These are phyloP conservation scores for Hordeum pubiflorum DNA, from an alignment of 202 grass and related monocot genomes.

Conservation along the genomic window DNA sequence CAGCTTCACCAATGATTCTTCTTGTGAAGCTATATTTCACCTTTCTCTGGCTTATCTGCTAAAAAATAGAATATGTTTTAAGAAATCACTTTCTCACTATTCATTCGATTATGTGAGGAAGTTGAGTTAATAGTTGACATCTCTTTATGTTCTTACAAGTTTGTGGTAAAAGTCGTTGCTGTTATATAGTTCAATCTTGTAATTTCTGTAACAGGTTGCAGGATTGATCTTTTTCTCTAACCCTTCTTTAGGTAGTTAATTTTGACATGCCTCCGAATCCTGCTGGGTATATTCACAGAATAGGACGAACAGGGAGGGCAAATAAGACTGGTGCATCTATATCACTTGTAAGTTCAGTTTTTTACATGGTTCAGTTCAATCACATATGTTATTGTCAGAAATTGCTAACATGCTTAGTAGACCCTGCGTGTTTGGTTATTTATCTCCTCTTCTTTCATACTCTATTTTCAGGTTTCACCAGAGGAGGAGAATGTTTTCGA, in stretches of 20 bases:
- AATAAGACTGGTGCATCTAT: constrained; percentile 77
- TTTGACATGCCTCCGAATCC: constrained; percentile 74
- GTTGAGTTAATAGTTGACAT: neutral
- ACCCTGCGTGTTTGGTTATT: constrained; percentile 23
- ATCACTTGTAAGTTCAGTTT: constrained; percentile 66
- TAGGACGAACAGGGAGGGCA: constrained; percentile 87
- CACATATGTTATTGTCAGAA: neutral
- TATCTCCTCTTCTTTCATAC: constrained; percentile 17
- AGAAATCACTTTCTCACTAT: neutral
- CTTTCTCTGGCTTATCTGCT: neutral
- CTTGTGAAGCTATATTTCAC: neutral
- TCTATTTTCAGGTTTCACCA: constrained; percentile 52
- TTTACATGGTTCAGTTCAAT: constrained; percentile 11
- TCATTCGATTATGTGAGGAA: neutral
- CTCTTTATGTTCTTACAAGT: neutral
- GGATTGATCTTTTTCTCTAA: constrained; percentile 20
- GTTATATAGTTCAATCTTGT: neutral
- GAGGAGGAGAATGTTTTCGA: constrained; percentile 48
- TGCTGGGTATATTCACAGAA: constrained; percentile 89
- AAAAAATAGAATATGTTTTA: constrained; percentile 5
- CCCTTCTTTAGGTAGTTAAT: constrained; percentile 69
- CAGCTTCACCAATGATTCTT: neutral
- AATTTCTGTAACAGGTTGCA: constrained; percentile 15
- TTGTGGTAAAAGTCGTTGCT: neutral
- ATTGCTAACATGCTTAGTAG: neutral